Evolutionary conservation across 2,329 filamentous ascomycete species (phyloP).

Genomic region (Fusarium secorum): DNA sequence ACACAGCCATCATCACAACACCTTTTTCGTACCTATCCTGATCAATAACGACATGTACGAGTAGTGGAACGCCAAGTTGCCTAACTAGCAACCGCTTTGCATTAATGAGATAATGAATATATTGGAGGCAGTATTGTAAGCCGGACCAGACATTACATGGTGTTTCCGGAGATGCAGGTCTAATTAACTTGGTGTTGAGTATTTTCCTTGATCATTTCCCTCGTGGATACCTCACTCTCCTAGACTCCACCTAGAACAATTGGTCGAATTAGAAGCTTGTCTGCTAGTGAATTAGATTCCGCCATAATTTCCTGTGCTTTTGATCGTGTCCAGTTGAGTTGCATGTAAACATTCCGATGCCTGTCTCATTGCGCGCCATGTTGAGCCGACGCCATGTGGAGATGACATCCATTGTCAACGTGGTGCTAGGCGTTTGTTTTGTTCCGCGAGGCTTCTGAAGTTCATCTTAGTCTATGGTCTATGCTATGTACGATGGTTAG

Average conservation of each 20-base stretch:
- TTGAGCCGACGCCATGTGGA: slow-evolving; percentile 41
- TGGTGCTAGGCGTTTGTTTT: slow-evolving; percentile 13
- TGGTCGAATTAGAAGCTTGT: background rate
- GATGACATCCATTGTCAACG: slow-evolving; percentile 10
- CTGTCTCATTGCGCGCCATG: slow-evolving; percentile 30
- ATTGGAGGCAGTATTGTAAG: background rate
- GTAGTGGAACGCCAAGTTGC: background rate
- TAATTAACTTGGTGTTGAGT: background rate
- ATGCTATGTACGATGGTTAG: background rate
- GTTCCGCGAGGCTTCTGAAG: slow-evolving; percentile 36
- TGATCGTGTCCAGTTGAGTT: background rate
- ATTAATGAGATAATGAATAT: background rate
- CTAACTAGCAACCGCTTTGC: background rate
- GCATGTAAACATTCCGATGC: slow-evolving; percentile 20
- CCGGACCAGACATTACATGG: background rate
- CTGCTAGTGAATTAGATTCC: background rate
- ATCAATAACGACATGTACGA: background rate
- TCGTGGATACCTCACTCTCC: slow-evolving; percentile 2
- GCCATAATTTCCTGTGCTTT: background rate
- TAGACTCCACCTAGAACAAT: slow-evolving; percentile 9
- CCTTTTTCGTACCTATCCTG: slow-evolving; percentile 7
- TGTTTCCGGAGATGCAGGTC: slow-evolving; percentile 8
- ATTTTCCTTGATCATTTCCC: slow-evolving; percentile 19
- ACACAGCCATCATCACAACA: slow-evolving; percentile 8
- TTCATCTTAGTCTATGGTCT: background rate